A percentile compares a stretch with the other conserved stretches of the same genome.
phyloP scores from a whole-genome alignment of 2,329 filamentous ascomycete species.

The Verruconis gallopava region DNA sequence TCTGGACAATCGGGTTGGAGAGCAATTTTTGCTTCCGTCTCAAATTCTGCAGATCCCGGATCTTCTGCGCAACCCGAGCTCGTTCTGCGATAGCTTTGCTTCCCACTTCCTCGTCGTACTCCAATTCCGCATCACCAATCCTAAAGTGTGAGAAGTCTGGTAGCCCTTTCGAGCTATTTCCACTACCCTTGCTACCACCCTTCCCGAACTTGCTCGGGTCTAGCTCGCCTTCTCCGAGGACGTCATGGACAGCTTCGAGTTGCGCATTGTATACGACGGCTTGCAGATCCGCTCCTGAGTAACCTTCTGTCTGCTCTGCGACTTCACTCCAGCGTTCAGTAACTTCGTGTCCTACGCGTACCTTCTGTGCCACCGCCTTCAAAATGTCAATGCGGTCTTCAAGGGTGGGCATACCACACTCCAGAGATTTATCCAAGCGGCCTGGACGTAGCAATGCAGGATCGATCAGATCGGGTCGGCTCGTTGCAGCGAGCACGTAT shows the following conservation, averaged over 20 bases:
- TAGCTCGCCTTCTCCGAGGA: constrained; percentile 52
- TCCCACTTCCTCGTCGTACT: constrained; percentile 24
- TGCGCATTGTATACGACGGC: constrained; percentile 94
- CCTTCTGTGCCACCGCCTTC: constrained; percentile 52
- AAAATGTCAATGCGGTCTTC: constrained; percentile 85
- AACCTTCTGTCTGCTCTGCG: constrained; percentile 70
- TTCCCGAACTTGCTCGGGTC: constrained; percentile 22
- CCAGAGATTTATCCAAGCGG: constrained; percentile 79
- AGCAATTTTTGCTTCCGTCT: constrained; percentile 45
- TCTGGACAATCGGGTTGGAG: neutral
- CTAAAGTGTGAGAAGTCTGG: constrained; percentile 60
- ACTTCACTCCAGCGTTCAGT: constrained; percentile 32
- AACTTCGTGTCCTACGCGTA: constrained; percentile 46
- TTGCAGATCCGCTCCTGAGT: constrained; percentile 88
- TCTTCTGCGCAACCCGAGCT: constrained; percentile 65
- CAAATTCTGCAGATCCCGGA: constrained; percentile 63
- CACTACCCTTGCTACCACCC: constrained; percentile 5
- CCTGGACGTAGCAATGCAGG: constrained; percentile 84
- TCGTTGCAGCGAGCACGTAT: constrained; percentile 91
- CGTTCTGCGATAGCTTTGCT: constrained; percentile 56
- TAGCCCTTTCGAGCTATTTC: constrained; percentile 11
- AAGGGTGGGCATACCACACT: constrained; percentile 75
- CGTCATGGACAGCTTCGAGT: constrained; percentile 90
- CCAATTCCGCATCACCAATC: constrained; percentile 47
- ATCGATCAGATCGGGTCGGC: constrained; percentile 86